These are phyloP conservation scores for Guillardia theta DNA, from an alignment of 78 protist genomes.

Conservation along the genomic window DNA sequence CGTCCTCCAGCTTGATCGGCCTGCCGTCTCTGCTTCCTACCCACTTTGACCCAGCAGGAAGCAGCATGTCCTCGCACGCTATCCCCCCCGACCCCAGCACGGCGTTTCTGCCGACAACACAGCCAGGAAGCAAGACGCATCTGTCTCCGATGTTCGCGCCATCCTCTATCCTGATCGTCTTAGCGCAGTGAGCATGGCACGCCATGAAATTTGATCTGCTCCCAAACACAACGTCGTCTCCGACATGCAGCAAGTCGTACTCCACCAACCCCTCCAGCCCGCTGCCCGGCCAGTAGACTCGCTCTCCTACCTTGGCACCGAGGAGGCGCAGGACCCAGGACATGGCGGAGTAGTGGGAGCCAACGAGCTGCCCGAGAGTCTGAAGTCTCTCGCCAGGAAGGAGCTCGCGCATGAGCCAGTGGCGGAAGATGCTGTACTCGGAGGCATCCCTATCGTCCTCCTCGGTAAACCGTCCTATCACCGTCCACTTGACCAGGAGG, in stretches of 20 bases:
- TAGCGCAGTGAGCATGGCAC: not conserved
- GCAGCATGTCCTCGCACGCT: not conserved
- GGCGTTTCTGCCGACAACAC: not conserved
- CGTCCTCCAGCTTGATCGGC: not conserved
- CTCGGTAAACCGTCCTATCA: not conserved
- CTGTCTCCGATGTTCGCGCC: not conserved
- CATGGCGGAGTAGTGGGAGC: not conserved
- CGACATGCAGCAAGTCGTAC: not conserved
- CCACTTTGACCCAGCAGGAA: not conserved
- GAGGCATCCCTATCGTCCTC: not conserved
- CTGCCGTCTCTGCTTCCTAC: not conserved
- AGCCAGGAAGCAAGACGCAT: slow-evolving; percentile 11
- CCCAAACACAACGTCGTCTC: slow-evolving; percentile 23
- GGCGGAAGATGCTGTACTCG: not conserved
- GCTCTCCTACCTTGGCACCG: not conserved
- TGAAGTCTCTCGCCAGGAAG: not conserved
- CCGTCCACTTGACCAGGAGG: not conserved
- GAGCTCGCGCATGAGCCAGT: slow-evolving; percentile 24
- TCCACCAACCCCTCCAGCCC: not conserved
- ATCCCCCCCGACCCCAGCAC: not conserved
- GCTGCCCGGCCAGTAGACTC: slow-evolving; percentile 22
- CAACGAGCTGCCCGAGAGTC: not conserved
- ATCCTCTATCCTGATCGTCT: not conserved
- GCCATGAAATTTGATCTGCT: not conserved
- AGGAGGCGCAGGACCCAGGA: not conserved